Conservation (phyloP, 176 grass and related monocot genomes). For the Miscanthus lutarioriparius region DNA sequence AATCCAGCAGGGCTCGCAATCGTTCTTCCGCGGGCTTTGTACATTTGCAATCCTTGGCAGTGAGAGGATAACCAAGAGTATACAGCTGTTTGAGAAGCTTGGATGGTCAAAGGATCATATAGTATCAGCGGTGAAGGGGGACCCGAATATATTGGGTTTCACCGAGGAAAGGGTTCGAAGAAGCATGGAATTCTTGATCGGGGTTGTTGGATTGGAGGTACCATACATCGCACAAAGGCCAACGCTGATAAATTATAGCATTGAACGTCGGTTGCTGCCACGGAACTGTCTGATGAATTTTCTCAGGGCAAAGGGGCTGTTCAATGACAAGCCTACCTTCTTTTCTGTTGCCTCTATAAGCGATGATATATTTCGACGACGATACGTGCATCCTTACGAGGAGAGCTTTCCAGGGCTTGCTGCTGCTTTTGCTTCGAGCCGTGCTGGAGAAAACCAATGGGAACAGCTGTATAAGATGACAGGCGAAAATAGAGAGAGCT, state of each 20-base stretch:
- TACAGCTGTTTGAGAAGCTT: neutral
- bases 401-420: neutral
- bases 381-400: neutral
- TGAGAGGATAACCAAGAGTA: neutral
- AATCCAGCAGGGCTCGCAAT: neutral
- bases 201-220: constrained; percentile 26
- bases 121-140: neutral
- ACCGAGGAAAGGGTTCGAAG: neutral
- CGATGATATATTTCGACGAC: neutral
- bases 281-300: neutral
- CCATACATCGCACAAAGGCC: constrained; percentile 18
- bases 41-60: neutral
- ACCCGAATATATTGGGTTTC: neutral
- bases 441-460: neutral
- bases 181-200: neutral
- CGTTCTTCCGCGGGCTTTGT: constrained; percentile 23
- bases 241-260: neutral
- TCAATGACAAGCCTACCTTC: neutral
- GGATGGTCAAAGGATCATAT: constrained; percentile 13
- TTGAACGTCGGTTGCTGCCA: neutral
- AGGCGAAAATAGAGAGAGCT: neutral
- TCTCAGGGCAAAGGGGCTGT: neutral
- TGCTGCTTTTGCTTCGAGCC: neutral
- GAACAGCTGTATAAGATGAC: neutral
- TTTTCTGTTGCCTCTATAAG: neutral